Evolutionary conservation across 116 monocot genomes (phyloP), one percentile per base, ranked within the genome.

Genomic region (Iris pallida): DNA sequence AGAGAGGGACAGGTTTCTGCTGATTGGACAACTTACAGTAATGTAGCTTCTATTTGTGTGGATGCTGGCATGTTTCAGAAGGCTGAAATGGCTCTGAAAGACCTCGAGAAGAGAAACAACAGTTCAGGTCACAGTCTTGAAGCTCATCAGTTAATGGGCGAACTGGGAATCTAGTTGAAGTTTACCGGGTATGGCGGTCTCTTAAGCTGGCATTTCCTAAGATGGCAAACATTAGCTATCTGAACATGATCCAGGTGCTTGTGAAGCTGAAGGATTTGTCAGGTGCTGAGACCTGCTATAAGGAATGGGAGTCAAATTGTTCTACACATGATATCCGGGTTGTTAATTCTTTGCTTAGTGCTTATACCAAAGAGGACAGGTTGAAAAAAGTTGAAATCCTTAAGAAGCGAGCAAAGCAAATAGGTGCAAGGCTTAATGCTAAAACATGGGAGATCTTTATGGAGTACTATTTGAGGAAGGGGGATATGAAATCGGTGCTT

Each of bases 11-110:
- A 85, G 19, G 87, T 92, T 47, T 47, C 72, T 61, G 75, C 83
- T 51, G 90, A 98, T 71, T 98, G 97, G 97, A 98, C 97, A 2
- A 92, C 92, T 14, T 92, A 87, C 20, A 92, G 93, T 69, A 92
- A 98, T 65, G 70, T 98, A 54, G 90, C 97, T 60, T 98, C 93
- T 9, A 90, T 98, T 20, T 98, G 90, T 75, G 90, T 81, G 16
- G 75, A 78, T 68, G 85, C 85, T 53, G 85, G 87, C 45, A 66
- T 92, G 85, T 77, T 80, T 75, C 79, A 83, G 67, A 98, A 92
- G 66, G 92, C 93, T 47, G 97, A 98, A 68, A 65, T 41, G 51
- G 93, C 93, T 64, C 85, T 98, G 51, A 89, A 78, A 81, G 92
- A 98, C 59, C 80, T 92, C 5, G 97, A 97, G 71, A 85, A 80